Conservation (phyloP, 805 yeast genomes). For the Candida loeiensis region DNA sequence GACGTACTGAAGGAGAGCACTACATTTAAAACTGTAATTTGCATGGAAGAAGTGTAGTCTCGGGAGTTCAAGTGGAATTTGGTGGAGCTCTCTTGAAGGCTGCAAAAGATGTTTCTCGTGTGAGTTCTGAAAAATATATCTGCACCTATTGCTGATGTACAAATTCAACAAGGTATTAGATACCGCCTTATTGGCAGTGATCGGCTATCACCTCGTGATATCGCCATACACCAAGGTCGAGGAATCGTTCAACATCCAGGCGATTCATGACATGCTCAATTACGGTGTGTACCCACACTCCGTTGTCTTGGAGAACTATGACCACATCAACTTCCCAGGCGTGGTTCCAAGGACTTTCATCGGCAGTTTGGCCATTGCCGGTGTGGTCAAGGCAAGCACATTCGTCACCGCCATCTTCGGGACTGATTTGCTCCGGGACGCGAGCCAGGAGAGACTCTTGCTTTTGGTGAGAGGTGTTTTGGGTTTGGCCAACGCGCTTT, state of each 20-base stretch:
- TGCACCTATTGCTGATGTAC: not conserved
- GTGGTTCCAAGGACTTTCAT: slow-evolving; percentile 83
- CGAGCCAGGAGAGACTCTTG: slow-evolving; percentile 36
- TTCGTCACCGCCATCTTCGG: slow-evolving; percentile 18
- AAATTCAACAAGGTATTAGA: slow-evolving; percentile 17
- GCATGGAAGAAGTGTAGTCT: too few relatives aligned
- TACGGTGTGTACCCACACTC: slow-evolving; percentile 47
- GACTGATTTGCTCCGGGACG: slow-evolving; percentile 14
- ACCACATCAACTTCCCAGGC: slow-evolving; percentile 81
- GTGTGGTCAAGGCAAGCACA: slow-evolving; percentile 37
- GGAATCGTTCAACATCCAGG: slow-evolving; percentile 89
- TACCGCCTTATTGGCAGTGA: slow-evolving; percentile 32
- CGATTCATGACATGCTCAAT: slow-evolving; percentile 73
- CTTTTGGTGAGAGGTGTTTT: slow-evolving; percentile 53
- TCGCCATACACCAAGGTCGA: slow-evolving; percentile 92
- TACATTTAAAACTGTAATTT: too few relatives aligned
- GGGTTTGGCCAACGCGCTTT: slow-evolving; percentile 58
- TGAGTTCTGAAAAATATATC: not conserved
- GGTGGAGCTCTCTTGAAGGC: not conserved
- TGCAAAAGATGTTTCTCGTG: not conserved
- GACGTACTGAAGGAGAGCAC: not conserved
- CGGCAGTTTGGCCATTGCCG: slow-evolving; percentile 59
- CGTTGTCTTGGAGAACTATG: slow-evolving; percentile 46
- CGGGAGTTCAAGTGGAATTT: too few relatives aligned
- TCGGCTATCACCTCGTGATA: slow-evolving; percentile 47